Evolutionary conservation across 495 filamentous ascomycete genomes (phyloP).

Genomic region (Talaromyces borbonicus): DNA sequence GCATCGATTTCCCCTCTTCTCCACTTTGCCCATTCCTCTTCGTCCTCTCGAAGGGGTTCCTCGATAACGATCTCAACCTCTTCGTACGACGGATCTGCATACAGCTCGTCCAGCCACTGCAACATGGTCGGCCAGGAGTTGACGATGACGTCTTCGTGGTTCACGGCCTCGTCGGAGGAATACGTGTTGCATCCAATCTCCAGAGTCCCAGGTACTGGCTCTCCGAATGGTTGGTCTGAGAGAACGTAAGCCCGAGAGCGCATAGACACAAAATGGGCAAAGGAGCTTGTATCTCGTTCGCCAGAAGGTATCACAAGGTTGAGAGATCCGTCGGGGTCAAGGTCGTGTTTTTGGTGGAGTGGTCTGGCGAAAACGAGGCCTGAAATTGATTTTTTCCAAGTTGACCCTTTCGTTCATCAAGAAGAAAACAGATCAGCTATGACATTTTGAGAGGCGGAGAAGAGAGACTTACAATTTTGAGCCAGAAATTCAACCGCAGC

Average conservation of each 20-base stretch:
- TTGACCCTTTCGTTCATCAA: too few relatives aligned
- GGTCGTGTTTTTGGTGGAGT: conserved; percentile 11
- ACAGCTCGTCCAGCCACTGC: conserved; percentile 29
- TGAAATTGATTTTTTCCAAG: conserved; percentile 24
- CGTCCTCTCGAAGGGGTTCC: conserved; percentile 6
- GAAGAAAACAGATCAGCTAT: neutral
- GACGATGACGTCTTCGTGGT: conserved; percentile 34
- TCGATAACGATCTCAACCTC: conserved; percentile 12
- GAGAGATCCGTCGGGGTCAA: neutral
- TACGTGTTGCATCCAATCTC: conserved; percentile 39
- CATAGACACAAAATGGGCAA: conserved; percentile 31
- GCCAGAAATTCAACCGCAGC: conserved; percentile 46
- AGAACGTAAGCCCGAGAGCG: conserved; percentile 52
- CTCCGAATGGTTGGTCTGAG: conserved; percentile 36
- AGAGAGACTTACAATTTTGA: conserved; percentile 37
- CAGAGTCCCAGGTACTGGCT: conserved; percentile 32
- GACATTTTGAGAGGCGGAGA: neutral
- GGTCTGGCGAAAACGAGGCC: conserved; percentile 28
- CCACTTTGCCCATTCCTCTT: conserved; percentile 1
- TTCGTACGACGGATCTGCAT: conserved; percentile 21
- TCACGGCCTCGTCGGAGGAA: conserved; percentile 30
- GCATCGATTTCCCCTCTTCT: neutral
- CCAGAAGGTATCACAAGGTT: neutral
- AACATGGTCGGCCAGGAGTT: conserved; percentile 28
- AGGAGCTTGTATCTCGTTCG: conserved; percentile 16